Evolutionary conservation across 225 moss, liverwort and hornwort species (phyloP).

Genomic region (Antitrichia curtipendula): DNA sequence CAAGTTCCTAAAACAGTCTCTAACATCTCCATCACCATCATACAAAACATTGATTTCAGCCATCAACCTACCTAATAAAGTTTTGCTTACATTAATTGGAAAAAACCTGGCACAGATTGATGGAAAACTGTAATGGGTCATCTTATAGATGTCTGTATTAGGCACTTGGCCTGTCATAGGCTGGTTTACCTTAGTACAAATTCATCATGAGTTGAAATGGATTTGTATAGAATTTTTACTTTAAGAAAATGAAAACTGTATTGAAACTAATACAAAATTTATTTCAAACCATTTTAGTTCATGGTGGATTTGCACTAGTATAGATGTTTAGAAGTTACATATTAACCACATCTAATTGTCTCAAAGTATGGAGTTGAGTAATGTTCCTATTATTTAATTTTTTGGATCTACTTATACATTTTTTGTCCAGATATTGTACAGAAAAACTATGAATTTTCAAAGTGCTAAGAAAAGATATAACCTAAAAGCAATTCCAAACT

Average conservation of each 20-base stretch:
- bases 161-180: too few species aligned
- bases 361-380: background rate
- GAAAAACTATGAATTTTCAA: background rate
- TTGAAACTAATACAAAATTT: background rate
- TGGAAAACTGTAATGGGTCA: too few species aligned
- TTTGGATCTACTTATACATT: background rate
- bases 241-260: accelerated
- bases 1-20: too few species aligned
- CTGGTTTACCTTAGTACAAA: too few species aligned
- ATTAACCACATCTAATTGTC: background rate
- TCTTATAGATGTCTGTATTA: too few species aligned
- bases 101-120: too few species aligned
- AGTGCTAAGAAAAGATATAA: background rate
- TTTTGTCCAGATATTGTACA: accelerated
- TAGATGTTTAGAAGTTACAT: background rate
- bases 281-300: background rate
- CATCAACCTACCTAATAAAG: too few species aligned
- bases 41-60: too few species aligned
- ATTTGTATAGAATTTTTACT: too few species aligned
- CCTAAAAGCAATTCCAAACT: accelerated
- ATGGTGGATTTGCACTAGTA: background rate
- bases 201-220: too few species aligned
- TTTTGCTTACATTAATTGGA: too few species aligned
- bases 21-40: too few species aligned
- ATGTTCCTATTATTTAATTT: background rate